A percentile compares a stretch with the other conserved stretches of the same genome.
These are phyloP conservation scores for Pseudocercospora eumusae DNA, from an alignment of 2,329 filamentous ascomycete genomes.

Conservation along the genomic window DNA sequence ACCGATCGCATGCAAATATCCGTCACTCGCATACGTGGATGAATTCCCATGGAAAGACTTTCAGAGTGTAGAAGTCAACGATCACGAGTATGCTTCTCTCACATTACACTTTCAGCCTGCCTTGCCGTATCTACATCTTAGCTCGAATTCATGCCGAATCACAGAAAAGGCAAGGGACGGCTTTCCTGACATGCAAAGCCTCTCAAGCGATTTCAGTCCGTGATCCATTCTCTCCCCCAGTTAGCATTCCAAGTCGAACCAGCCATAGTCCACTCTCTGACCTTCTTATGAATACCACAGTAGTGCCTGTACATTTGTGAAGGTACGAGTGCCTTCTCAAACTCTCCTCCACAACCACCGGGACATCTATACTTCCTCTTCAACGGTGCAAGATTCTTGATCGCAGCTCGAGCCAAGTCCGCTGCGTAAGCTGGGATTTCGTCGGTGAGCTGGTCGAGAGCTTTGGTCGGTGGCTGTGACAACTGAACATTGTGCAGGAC, in stretches of 20 bases:
- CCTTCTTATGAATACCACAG: not conserved
- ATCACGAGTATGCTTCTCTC: no score
- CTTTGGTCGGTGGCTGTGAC: not conserved
- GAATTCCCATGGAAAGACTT: no score
- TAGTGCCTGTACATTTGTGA: not conserved
- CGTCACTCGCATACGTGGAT: no score
- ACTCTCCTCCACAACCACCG: not conserved
- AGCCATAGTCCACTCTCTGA: not conserved
- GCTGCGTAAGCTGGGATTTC: not conserved
- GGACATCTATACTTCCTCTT: not conserved
- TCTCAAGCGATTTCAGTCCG: not conserved
- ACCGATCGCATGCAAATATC: no score
- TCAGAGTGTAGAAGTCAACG: no score
- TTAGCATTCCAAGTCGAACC: not conserved
- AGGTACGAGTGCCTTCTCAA: not conserved
- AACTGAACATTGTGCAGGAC: not conserved
- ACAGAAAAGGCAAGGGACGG: not conserved
- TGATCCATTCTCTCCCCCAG: not conserved
- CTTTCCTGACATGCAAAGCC: not conserved
- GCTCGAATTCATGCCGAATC: no score
- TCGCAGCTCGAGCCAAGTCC: not conserved
- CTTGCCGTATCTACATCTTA: no score
- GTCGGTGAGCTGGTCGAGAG: not conserved
- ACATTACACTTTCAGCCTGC: no score
- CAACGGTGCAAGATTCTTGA: not conserved